Evolutionary conservation across 179 eudicot genomes (phyloP).

Genomic region (Beta lomatogona): DNA sequence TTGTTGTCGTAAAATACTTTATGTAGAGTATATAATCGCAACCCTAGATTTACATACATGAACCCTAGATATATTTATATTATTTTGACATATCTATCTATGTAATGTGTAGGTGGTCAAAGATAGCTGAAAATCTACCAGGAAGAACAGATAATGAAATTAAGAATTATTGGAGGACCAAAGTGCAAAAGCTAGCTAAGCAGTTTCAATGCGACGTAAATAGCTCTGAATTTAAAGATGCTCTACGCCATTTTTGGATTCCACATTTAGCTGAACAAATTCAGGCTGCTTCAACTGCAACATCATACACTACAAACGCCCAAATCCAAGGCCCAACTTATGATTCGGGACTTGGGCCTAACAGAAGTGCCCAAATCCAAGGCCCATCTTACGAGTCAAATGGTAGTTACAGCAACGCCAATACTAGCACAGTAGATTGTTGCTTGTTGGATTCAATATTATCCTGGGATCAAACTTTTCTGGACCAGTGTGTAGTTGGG

Average conservation of each 20-base stretch:
- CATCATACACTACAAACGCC: neutral
- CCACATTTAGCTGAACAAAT: conserved; percentile 7
- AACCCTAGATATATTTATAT: too few species aligned
- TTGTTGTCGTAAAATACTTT: too few species aligned
- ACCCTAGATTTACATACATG: too few species aligned
- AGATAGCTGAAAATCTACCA: conserved; percentile 5
- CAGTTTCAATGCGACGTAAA: neutral
- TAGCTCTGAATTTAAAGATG: conserved; percentile 1
- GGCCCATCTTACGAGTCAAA: too few species aligned
- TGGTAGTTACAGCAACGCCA: neutral
- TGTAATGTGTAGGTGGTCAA: conserved; percentile 5
- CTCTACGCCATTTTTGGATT: neutral
- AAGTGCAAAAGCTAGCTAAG: conserved; percentile 13
- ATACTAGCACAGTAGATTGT: neutral
- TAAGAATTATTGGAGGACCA: conserved; percentile 12
- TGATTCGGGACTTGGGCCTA: neutral
- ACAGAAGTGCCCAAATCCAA: too few species aligned
- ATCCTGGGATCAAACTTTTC: neutral
- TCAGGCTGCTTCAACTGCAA: neutral
- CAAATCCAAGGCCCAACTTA: neutral
- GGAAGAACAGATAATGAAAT: conserved; percentile 14
- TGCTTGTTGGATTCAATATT: neutral
- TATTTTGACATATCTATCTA: too few species aligned
- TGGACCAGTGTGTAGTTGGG: neutral
- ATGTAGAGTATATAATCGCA: too few species aligned